Conservation (phyloP, 257 asterid genomes). For the Fraxinus pennsylvanica region DNA sequence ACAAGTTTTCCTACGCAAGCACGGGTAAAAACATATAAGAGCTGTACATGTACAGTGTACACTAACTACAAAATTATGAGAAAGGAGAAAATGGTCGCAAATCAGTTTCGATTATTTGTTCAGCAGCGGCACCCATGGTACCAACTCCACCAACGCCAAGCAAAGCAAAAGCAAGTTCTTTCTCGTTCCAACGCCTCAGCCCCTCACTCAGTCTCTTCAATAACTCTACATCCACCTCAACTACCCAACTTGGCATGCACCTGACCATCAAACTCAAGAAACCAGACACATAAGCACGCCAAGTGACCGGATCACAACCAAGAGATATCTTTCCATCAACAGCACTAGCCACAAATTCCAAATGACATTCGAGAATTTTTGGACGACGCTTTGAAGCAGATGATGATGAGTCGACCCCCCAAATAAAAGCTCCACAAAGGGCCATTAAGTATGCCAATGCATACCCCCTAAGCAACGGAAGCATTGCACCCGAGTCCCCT, state of each 20-base stretch:
- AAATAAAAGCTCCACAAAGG: constrained; percentile 69
- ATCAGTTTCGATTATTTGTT: constrained; percentile 51
- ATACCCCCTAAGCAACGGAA: constrained; percentile 71
- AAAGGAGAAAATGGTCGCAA: constrained; percentile 23
- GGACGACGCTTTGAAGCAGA: constrained; percentile 75
- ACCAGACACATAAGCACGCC: constrained; percentile 84
- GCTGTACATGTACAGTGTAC: constrained; percentile 20
- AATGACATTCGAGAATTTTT: constrained; percentile 60
- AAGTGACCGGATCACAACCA: constrained; percentile 77
- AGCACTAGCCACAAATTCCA: constrained; percentile 81
- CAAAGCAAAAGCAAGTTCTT: constrained; percentile 82
- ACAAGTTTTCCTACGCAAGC: constrained; percentile 19
- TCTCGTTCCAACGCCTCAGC: constrained; percentile 69
- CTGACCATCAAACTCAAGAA: constrained; percentile 75
- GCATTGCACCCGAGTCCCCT: constrained; percentile 38
- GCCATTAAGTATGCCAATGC: constrained; percentile 77
- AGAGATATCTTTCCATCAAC: constrained; percentile 76
- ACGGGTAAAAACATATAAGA: constrained; percentile 15
- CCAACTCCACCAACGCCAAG: constrained; percentile 72
- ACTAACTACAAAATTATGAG: constrained; percentile 45
- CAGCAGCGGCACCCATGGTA: constrained; percentile 85
- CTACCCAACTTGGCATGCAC: constrained; percentile 72
- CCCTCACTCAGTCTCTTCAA: constrained; percentile 72
- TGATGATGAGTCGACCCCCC: constrained; percentile 74
- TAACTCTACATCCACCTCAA: constrained; percentile 58